Percentiles rank a stretch among this genome's conserved stretches.
phyloP scores from a whole-genome alignment of 2,329 filamentous ascomycete species.

The Xylaria arbuscula region DNA sequence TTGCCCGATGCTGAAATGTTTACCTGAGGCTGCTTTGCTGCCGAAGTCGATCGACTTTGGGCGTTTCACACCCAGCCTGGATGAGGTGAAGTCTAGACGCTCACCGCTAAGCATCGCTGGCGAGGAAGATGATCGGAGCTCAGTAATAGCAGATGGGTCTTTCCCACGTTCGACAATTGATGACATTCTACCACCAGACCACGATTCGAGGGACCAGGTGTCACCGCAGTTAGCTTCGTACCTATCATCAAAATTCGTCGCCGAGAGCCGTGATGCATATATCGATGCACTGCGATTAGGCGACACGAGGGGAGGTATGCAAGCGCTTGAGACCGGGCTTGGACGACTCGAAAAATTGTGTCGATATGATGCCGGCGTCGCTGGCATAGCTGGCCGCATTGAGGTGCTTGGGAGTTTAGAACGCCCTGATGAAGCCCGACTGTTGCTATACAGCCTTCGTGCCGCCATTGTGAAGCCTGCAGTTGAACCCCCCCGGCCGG shows the following conservation, averaged over 20 bases:
- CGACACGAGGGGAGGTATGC: constrained; percentile 20
- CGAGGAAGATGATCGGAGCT: constrained; percentile 26
- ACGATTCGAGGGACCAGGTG: constrained; percentile 19
- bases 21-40: constrained; percentile 26
- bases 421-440: constrained; percentile 27
- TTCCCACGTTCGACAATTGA: constrained; percentile 33
- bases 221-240: constrained; percentile 25
- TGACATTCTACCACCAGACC: constrained; percentile 27
- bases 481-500: background rate
- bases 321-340: constrained; percentile 24
- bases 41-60: constrained; percentile 23
- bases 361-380: constrained; percentile 12
- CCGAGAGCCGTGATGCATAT: constrained; percentile 34
- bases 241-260: constrained; percentile 28
- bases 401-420: constrained; percentile 34
- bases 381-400: constrained; percentile 29
- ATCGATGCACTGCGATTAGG: constrained; percentile 27
- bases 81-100: constrained; percentile 27
- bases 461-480: constrained; percentile 4
- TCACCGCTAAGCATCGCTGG: constrained; percentile 23
- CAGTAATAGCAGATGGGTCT: constrained; percentile 27
- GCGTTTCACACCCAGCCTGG: constrained; percentile 28
- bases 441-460: constrained; percentile 24
- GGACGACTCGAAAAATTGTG: constrained; percentile 26
- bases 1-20: constrained; percentile 24